Conservation (phyloP, 1,139 yeast species). For the Saccharomyces hybrid region DNA sequence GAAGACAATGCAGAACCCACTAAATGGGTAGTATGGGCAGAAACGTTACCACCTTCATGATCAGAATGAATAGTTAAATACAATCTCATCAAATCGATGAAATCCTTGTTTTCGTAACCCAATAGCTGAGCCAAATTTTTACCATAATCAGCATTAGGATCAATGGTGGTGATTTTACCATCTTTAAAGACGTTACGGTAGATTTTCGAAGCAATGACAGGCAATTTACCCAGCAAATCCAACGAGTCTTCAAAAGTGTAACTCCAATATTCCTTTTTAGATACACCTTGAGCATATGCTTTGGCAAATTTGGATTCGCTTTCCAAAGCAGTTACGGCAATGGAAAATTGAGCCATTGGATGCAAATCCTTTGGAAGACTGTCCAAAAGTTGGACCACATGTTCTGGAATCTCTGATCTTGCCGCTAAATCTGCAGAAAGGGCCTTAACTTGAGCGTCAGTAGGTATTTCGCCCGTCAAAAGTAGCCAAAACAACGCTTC, state of each 20-base stretch:
- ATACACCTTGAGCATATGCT: conserved; percentile 61
- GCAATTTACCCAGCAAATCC: conserved; percentile 58
- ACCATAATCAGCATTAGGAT: conserved; percentile 79
- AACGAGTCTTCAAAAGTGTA: conserved; percentile 59
- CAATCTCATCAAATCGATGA: conserved; percentile 37
- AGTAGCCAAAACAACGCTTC: conserved; percentile 60
- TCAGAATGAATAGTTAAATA: conserved; percentile 41
- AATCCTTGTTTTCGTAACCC: conserved; percentile 47
- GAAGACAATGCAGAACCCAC: conserved; percentile 39
- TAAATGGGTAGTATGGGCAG: conserved; percentile 39
- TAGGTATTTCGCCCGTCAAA: conserved; percentile 55
- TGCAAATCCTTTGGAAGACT: conserved; percentile 49
- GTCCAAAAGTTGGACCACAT: conserved; percentile 46
- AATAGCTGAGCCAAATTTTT: conserved; percentile 79
- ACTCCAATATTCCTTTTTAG: conserved; percentile 63
- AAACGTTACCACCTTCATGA: conserved; percentile 43
- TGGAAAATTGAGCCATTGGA: conserved; percentile 67
- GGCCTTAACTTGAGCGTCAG: conserved; percentile 46
- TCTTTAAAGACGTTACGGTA: conserved; percentile 54
- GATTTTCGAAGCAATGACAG: conserved; percentile 57
- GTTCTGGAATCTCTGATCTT: conserved; percentile 49
- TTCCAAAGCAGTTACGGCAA: conserved; percentile 56
- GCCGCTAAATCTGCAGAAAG: conserved; percentile 52
- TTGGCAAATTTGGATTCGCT: conserved; percentile 56
- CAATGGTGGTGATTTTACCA: conserved; percentile 50